Evolutionary conservation across 2,329 filamentous ascomycete genomes (phyloP), one percentile per base, ranked within the genome.

Genomic region (Pseudogymnoascus sp.): DNA sequence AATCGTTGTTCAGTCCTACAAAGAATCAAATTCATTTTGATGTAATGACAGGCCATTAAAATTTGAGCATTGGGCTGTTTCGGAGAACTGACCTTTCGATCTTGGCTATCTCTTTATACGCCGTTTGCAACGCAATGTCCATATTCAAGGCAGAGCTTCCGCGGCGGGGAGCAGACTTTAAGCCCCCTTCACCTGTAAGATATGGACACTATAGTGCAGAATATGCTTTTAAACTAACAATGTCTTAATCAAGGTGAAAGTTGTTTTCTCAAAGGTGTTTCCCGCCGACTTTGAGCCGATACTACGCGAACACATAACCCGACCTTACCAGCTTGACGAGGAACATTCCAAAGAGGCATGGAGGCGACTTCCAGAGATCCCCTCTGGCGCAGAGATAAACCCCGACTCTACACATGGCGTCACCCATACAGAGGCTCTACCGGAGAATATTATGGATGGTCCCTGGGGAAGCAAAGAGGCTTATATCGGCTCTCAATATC

Each of bases 401-500:
- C 72, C 72, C 0, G 62, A 67, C 63, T 63, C 56, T 61, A 2
- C 65, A 56, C 2, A 62, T 59, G 6, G 25, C 18, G 28, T 18
- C 35, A 23, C 25, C 16, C 28, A 63, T 64, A 6, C 56, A 64
- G 18, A 60, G 16, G 11, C 47, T 37, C 70, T 86, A 0, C 74
- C 77, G 0, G 69, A 76, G 0, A 91, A 91, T 68, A 76, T 76
- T 5, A 76, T 86, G 18, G 66, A 81, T 0, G 78, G 78, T 0
- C 77, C 85, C 0, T 93, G 87, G 79, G 66, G 74, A 0, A 84
- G 79, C 4, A 87, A 83, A 53, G 79, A 84, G 1, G 77, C 80
- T 0, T 96, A 96, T 64, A 77, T 96, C 0, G 77, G 84, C 33
- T 82, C 84, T 0, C 90, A 95, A 60, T 96, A 94, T 70, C 78